Base-by-base conservation (phyloP, 2,329 filamentous ascomycete genomes). In the Cladorrhinum sp. region DNA sequence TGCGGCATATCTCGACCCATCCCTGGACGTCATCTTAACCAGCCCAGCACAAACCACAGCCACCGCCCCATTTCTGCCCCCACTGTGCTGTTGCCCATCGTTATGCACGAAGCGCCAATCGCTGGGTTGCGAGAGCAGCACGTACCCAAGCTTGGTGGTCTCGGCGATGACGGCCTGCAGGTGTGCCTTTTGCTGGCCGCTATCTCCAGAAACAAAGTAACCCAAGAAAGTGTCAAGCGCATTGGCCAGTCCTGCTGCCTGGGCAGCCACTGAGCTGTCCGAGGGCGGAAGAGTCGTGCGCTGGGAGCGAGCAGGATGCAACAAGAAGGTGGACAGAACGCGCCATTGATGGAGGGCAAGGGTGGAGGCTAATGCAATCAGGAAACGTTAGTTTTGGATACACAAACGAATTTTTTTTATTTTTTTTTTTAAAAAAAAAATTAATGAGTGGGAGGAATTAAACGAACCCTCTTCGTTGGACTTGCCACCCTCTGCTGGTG, bases 271-370 rank as follows among this genome's bases (percentile, higher is more conserved):
- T 8, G 68, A 64, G 14, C 71, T 65, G 10, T 73, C 66, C 5
- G 67, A 66, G 0, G 71, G 69, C 0, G 66, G 65, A 7, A 80
- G 68, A 1, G 75, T 64, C 1, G 72, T 74, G 5, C 76, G 71
- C 54, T 75, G 71, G 59, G 68, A 73, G 28, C 74, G 75, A 21
- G 59, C 64, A 0, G 76, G 72, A 58, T 78, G 75, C 14, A 80
- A 73, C 9, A 80, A 69, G 59, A 77, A 77, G 12, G 74, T 73
- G 3, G 77, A 75, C 12, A 79, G 68, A n/a, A 68, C 72, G 30
- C 77, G 75, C 78, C 78, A 80, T 63, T 71, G 70, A 16, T 72
- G 73, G 4, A 77, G 64, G 1, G 76, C 77, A n/a, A 73, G 58
- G 7, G 70, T 64, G 5, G 68, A 68, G 74, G 58, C 39, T 58